These are phyloP conservation scores for Echinosophora koreensis DNA, from an alignment of 306 rosid species.

Conservation along the genomic window DNA sequence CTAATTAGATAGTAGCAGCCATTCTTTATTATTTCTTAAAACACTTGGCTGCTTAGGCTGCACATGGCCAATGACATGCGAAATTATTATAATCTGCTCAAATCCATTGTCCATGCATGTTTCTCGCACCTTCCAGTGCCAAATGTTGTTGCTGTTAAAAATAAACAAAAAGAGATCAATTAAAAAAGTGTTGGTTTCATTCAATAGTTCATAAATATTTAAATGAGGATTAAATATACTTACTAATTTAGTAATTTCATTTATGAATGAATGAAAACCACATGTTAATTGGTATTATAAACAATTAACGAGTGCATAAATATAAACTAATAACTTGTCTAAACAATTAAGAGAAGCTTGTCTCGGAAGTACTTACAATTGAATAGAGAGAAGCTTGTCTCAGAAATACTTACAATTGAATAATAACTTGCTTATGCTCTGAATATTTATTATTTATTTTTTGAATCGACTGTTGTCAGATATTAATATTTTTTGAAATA, in stretches of 20 bases:
- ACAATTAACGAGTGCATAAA: too few relatives aligned
- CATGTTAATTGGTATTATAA: neutral
- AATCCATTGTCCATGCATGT: conserved; percentile 66
- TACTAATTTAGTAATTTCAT: neutral
- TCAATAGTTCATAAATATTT: neutral
- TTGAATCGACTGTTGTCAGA: too few relatives aligned
- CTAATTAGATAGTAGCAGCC: neutral
- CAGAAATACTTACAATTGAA: too few relatives aligned
- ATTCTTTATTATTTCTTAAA: conserved; percentile 54
- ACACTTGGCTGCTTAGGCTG: conserved; percentile 74
- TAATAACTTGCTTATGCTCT: too few relatives aligned
- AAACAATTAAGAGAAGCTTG: too few relatives aligned
- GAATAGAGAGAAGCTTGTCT: too few relatives aligned
- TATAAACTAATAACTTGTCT: too few relatives aligned
- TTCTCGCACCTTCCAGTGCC: conserved; percentile 69
- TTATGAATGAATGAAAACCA: neutral
- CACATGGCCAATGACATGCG: conserved; percentile 55
- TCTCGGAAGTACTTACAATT: too few relatives aligned
- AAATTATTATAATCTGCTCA: conserved; percentile 35
- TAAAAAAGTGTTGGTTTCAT: neutral
- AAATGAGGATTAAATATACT: neutral
- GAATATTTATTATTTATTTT: too few relatives aligned
- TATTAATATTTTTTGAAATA: too few relatives aligned
- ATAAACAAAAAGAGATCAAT: neutral
- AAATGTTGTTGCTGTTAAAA: conserved; percentile 64